Evolutionary conservation across 495 filamentous ascomycete genomes (phyloP).

Genomic region (Aspergillus cavernicola): DNA sequence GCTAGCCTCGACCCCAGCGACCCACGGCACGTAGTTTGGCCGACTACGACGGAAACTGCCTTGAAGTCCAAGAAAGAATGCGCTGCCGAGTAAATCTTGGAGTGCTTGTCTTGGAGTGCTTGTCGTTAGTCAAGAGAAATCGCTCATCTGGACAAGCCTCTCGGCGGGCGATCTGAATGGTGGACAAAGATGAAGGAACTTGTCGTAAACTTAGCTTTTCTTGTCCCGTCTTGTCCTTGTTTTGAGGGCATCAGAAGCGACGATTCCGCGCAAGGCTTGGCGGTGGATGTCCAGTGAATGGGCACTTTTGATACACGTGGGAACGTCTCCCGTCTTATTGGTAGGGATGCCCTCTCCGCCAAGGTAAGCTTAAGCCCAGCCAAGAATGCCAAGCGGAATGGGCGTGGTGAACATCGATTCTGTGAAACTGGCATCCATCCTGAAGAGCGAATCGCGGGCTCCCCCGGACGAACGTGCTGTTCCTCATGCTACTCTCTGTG

Average conservation of each 20-base stretch:
- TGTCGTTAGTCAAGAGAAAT: conserved; percentile 10
- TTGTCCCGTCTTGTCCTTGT: neutral
- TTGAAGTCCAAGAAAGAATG: too few relatives aligned
- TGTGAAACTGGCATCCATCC: too few relatives aligned
- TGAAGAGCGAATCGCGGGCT: neutral
- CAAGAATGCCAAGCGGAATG: neutral
- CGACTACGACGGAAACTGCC: too few relatives aligned
- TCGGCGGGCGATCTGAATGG: neutral
- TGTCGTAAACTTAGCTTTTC: neutral
- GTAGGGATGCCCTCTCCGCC: neutral
- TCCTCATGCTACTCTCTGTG: neutral
- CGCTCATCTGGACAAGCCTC: neutral
- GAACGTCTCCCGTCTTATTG: neutral
- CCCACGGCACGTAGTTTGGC: too few relatives aligned
- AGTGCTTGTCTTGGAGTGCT: conserved; percentile 4
- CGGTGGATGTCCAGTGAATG: too few relatives aligned
- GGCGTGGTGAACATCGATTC: neutral
- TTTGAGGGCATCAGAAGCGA: neutral
- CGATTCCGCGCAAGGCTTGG: neutral
- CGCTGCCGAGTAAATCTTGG: neutral
- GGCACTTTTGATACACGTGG: too few relatives aligned
- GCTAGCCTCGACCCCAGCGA: too few relatives aligned
- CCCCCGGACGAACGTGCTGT: neutral
- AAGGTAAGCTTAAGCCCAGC: neutral
- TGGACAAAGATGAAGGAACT: neutral